Evolutionary conservation across 768 basidiomycete genomes (phyloP).

Genomic region (Boletus subparvulus): DNA sequence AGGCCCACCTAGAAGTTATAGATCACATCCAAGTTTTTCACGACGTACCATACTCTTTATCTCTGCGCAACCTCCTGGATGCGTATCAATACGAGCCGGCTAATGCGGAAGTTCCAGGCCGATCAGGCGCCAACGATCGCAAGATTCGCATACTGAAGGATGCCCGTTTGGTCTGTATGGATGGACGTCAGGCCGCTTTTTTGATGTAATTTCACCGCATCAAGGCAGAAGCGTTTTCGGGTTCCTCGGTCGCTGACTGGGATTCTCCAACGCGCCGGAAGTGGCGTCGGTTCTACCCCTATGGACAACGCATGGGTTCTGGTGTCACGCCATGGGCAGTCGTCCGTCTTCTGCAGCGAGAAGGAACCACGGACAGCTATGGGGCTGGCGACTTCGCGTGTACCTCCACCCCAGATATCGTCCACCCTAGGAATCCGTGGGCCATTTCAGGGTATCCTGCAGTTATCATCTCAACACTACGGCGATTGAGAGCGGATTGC

Average conservation of each 20-base stretch:
- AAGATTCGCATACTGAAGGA: constrained; percentile 50
- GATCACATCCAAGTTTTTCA: constrained; percentile 65
- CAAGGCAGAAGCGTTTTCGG: constrained; percentile 16
- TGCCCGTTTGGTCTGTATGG: constrained; percentile 47
- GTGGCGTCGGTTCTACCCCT: constrained; percentile 23
- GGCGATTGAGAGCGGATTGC: constrained; percentile 15
- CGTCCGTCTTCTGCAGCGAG: constrained; percentile 13
- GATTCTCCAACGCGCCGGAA: constrained; percentile 21
- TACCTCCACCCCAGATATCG: constrained; percentile 9
- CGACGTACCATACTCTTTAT: constrained; percentile 47
- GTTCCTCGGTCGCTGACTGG: constrained; percentile 6
- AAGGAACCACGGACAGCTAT: constrained; percentile 11
- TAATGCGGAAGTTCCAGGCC: constrained; percentile 12
- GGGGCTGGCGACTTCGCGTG: constrained; percentile 7
- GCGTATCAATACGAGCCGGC: constrained; percentile 42
- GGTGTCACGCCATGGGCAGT: constrained; percentile 6
- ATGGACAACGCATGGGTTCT: constrained; percentile 1
- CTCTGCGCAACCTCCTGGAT: constrained; percentile 50
- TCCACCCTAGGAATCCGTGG: constrained; percentile 4
- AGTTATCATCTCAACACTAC: constrained; percentile 1
- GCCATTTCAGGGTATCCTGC: not conserved
- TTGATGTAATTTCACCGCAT: constrained; percentile 34
- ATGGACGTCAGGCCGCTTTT: constrained; percentile 45
- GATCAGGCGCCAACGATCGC: constrained; percentile 28
- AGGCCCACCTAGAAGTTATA: constrained; percentile 28